These are phyloP conservation scores for Vigna reflexopilosa DNA, from an alignment of 306 rosid species.

Conservation along the genomic window DNA sequence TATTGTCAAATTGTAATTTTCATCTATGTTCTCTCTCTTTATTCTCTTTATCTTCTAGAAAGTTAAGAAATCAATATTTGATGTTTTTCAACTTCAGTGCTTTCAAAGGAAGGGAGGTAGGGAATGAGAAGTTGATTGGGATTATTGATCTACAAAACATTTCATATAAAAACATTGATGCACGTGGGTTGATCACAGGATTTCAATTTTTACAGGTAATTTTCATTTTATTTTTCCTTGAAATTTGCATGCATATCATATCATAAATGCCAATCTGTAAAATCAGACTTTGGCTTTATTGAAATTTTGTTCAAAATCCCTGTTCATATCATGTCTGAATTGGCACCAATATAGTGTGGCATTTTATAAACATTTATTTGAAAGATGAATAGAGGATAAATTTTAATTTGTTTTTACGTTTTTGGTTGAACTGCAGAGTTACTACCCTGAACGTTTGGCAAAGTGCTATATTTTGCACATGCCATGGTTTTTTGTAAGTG, in stretches of 20 bases:
- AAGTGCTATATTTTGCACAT: conserved; percentile 74
- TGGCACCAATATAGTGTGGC: neutral
- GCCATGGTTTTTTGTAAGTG: conserved; percentile 90
- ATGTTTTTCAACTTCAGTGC: conserved; percentile 54
- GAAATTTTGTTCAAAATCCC: neutral
- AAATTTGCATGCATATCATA: neutral
- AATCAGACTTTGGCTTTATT: neutral
- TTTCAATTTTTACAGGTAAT: conserved; percentile 89
- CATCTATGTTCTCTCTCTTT: conserved; percentile 1
- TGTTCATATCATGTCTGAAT: neutral
- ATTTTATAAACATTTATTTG: conserved; percentile 1
- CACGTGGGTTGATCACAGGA: conserved; percentile 83
- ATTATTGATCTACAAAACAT: conserved; percentile 77
- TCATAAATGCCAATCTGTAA: neutral
- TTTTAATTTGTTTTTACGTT: neutral
- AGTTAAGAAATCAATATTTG: neutral
- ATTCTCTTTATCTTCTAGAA: neutral
- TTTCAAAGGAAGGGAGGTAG: conserved; percentile 75
- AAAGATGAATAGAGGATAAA: neutral
- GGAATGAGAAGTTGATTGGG: conserved; percentile 81
- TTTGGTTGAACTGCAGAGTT: conserved; percentile 62
- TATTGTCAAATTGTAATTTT: conserved; percentile 13
- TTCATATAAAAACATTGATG: conserved; percentile 71
- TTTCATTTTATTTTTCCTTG: conserved; percentile 1
- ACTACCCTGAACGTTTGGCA: conserved; percentile 91